These are phyloP conservation scores for Myriosclerotinia scirpicola DNA, from an alignment of 2,329 filamentous ascomycete species.

Conservation along the genomic window DNA sequence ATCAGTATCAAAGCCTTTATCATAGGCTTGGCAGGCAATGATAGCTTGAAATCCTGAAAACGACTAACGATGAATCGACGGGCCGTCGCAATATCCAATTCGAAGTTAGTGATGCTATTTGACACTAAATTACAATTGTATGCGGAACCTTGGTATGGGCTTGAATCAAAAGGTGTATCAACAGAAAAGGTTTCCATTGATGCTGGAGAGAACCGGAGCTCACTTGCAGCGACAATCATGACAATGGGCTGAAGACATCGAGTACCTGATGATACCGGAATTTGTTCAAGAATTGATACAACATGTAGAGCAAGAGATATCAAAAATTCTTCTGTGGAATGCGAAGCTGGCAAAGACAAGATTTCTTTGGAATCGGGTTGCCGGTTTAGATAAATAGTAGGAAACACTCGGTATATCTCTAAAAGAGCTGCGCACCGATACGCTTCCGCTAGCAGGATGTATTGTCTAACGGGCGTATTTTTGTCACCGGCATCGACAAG, in stretches of 20 bases:
- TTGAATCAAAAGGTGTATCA: conserved; percentile 8
- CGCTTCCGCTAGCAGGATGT: conserved; percentile 37
- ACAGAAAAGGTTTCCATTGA: conserved; percentile 11
- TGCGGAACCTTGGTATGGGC: neutral
- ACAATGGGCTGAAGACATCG: conserved; percentile 38
- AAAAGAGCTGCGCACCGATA: conserved; percentile 36
- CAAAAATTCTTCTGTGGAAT: conserved; percentile 34
- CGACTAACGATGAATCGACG: conserved; percentile 34
- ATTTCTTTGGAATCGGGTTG: conserved; percentile 14
- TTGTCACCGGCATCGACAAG: conserved; percentile 38
- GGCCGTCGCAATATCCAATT: conserved; percentile 36
- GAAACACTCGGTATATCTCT: conserved; percentile 37
- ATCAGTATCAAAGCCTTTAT: conserved; percentile 32
- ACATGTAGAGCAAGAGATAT: conserved; percentile 36
- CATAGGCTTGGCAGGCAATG: conserved; percentile 37
- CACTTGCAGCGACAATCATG: conserved; percentile 33
- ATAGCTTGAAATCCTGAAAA: conserved; percentile 35
- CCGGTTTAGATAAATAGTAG: conserved; percentile 30
- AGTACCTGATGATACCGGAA: conserved; percentile 34
- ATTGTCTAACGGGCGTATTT: conserved; percentile 38
- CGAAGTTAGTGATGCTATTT: conserved; percentile 33
- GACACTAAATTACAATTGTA: conserved; percentile 12
- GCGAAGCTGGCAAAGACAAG: conserved; percentile 26
- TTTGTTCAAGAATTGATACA: conserved; percentile 34
- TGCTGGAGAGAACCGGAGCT: conserved; percentile 32